Evolutionary conservation across 2,329 filamentous ascomycete genomes (phyloP), one percentile per base, ranked within the genome.

Genomic region (Alternaria novae-zelandiae): DNA sequence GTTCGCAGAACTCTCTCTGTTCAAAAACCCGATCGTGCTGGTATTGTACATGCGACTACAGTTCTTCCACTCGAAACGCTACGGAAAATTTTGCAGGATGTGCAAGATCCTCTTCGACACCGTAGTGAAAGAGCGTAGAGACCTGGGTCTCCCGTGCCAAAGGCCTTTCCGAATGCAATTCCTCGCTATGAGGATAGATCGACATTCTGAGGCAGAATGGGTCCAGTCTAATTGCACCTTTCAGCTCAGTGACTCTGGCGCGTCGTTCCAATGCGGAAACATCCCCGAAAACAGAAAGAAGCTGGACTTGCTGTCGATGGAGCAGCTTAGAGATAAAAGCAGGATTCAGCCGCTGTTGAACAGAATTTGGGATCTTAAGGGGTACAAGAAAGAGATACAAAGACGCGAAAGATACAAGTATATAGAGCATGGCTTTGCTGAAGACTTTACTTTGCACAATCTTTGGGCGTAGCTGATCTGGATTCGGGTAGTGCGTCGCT

Each of bases 1-100:
- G 9, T 11, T 61, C 9, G 23, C 50, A 23, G 58, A 61, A 28
- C 25, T 61, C 9, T 44, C 58, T 15, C 58, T 15, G 10, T 61
- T 61, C 23, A 23, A 47, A 12, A 17, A 45, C 30, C 26, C 51
- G 6, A 47, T 56, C 10, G 43, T 44, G 5, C 43, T 61, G 15
- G 11, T 26, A 21, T 20, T 61, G 17, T 30, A 56, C 20, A 13
- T 61, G n/a, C 58, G 54, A 21, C 17, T 56, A 11, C 17, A 21
- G 15, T 21, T 25, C 53, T 17, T 44, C 23, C 25, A 55, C 32
- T 41, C 43, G n/a, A 49, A 49, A 13, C 25, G 4, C 46, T 49
- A 49, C 25, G 12, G 13, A 9, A 17, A 49, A 11, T 49, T 17
- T 28, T 45, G 53, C n/a, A n/a, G 26, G 15, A 56, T 25, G 21